Conservation (phyloP, 164 flowering plant species). For the Brasenia schreberi region DNA sequence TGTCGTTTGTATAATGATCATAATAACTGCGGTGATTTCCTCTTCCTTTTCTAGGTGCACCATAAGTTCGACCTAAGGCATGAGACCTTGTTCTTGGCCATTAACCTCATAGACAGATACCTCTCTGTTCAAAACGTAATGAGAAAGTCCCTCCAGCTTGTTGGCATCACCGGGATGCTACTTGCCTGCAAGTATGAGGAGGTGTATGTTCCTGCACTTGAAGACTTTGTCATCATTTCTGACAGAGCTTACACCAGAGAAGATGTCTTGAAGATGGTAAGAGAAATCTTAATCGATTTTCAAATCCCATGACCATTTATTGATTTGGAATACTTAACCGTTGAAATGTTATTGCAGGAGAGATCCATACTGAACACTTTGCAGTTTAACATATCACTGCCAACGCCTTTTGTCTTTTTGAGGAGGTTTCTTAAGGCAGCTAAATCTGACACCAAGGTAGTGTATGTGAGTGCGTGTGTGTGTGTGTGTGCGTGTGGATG, state of each 20-base stretch:
- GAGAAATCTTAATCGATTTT: not conserved
- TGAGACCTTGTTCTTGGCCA: constrained; percentile 67
- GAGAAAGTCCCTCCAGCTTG: constrained; percentile 75
- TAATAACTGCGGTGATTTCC: not conserved
- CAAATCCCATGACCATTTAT: not conserved
- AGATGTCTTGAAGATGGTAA: constrained; percentile 77
- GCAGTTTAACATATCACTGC: constrained; percentile 60
- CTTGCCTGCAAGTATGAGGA: constrained; percentile 88
- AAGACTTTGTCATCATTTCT: constrained; percentile 59
- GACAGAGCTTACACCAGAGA: constrained; percentile 65
- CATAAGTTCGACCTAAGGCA: constrained; percentile 76
- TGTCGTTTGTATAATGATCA: no score
- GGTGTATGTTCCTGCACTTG: constrained; percentile 60
- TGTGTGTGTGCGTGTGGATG: not conserved
- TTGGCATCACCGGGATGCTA: constrained; percentile 78
- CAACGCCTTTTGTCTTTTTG: constrained; percentile 77
- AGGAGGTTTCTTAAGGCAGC: constrained; percentile 78
- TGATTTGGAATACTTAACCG: not conserved
- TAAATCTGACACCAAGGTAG: constrained; percentile 48
- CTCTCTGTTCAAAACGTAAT: constrained; percentile 36
- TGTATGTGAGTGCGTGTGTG: not conserved
- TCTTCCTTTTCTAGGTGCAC: constrained; percentile 39
- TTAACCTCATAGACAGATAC: constrained; percentile 70
- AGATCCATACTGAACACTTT: constrained; percentile 49
- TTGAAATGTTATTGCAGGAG: constrained; percentile 36